Conservation (phyloP, 2,329 filamentous ascomycete genomes). For the Xylariaceae sp. region DNA sequence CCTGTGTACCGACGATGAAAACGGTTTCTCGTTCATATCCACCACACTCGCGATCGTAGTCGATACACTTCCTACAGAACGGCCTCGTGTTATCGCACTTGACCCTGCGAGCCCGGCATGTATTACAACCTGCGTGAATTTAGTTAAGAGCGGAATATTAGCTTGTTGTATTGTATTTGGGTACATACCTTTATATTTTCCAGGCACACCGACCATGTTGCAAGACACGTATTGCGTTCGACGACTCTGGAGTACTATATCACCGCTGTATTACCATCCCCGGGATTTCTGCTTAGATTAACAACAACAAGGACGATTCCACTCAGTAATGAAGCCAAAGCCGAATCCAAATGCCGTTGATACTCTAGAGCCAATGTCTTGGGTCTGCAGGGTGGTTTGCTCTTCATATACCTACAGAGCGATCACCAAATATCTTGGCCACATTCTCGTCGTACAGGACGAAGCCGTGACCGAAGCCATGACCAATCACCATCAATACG, state of each 20-base stretch:
- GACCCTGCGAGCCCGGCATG: slow-evolving; percentile 55
- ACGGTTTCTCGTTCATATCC: slow-evolving; percentile 69
- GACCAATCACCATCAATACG: slow-evolving; percentile 16
- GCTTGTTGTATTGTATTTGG: not conserved
- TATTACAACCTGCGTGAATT: slow-evolving; percentile 56
- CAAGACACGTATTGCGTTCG: not conserved
- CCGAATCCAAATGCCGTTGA: slow-evolving; percentile 7
- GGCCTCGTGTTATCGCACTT: slow-evolving; percentile 67
- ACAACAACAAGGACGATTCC: not conserved
- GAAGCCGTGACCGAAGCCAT: not conserved
- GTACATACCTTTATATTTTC: slow-evolving; percentile 62
- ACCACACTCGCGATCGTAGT: slow-evolving; percentile 62
- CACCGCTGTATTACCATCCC: slow-evolving; percentile 5
- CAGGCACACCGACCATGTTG: slow-evolving; percentile 66
- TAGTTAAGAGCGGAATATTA: slow-evolving; percentile 10
- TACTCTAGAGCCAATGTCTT: not conserved
- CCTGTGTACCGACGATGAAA: slow-evolving; percentile 67
- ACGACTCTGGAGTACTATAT: slow-evolving; percentile 2
- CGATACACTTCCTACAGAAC: slow-evolving; percentile 65
- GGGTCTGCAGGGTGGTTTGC: not conserved
- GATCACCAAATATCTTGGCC: not conserved
- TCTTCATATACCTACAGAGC: slow-evolving; percentile 20
- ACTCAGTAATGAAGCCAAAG: not conserved
- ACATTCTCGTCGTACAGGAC: slow-evolving; percentile 16
- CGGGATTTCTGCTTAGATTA: not conserved